A percentile compares a stretch with the other conserved stretches of the same genome.
phyloP scores from a whole-genome alignment of 164 flowering plant genomes.

The Nymphaea thermarum region DNA sequence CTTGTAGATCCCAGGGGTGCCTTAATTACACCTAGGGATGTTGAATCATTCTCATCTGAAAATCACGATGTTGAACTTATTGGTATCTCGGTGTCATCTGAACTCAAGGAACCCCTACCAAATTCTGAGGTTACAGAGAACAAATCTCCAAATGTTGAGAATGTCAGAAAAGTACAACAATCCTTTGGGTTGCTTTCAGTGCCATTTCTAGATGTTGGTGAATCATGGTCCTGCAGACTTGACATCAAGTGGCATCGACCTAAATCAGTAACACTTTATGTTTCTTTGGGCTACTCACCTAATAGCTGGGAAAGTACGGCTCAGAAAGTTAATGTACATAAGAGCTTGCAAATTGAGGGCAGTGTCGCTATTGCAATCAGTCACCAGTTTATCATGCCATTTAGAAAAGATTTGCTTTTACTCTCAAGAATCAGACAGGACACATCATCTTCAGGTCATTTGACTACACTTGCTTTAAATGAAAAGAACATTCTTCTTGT shows the following conservation, averaged over 20 bases:
- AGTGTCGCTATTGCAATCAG: constrained; percentile 42
- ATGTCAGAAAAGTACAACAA: constrained; percentile 60
- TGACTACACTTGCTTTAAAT: constrained; percentile 36
- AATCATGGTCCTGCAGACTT: constrained; percentile 80
- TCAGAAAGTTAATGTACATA: constrained; percentile 73
- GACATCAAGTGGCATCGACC: constrained; percentile 93
- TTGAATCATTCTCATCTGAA: constrained; percentile 51
- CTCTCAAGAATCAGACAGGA: constrained; percentile 43
- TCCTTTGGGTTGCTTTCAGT: constrained; percentile 87
- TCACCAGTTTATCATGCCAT: constrained; percentile 67
- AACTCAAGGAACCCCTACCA: constrained; percentile 28
- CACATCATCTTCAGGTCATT: constrained; percentile 24
- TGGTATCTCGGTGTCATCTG: constrained; percentile 40
- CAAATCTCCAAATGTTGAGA: not conserved
- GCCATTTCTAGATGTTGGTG: constrained; percentile 50
- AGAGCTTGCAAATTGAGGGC: constrained; percentile 92
- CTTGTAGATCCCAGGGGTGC: constrained; percentile 87
- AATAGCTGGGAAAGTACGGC: constrained; percentile 30
- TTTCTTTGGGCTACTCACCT: constrained; percentile 71
- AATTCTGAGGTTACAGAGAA: constrained; percentile 14
- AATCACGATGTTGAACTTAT: constrained; percentile 83
- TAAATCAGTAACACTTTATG: constrained; percentile 60
- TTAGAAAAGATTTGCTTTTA: constrained; percentile 57
- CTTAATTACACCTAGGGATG: constrained; percentile 79
- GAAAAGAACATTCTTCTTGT: constrained; percentile 53